Evolutionary conservation across 805 yeast species (phyloP), one percentile per base, ranked within the genome.

Genomic region (Pichia insulana): DNA sequence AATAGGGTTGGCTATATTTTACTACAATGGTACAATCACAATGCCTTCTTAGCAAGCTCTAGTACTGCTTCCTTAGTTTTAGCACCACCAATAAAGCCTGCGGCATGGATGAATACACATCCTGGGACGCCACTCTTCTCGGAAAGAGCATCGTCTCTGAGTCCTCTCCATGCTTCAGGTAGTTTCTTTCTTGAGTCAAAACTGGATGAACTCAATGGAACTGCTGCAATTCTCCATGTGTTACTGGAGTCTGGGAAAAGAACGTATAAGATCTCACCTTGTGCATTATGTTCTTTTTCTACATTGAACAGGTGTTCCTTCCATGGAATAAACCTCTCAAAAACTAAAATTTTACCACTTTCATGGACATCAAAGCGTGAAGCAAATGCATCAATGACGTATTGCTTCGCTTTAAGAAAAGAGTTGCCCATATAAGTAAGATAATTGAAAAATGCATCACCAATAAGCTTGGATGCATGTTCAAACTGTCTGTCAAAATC

Each of bases 1-100:
- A 22, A 22, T 22, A 22, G 25, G 25, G 8, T 22, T 6, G 8
- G 25, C 25, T 41, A 30, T 26, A 9, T 22, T 5, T n/a, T n/a
- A n/a, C n/a, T n/a, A n/a, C n/a, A n/a, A n/a, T n/a, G n/a, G n/a
- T n/a, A n/a, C n/a, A n/a, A 37, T 39, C 37, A 47, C 25, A 55
- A 18, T 15, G 61, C 47, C 51, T 40, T 44, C 39, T 53, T 66
- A 7, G 97, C 97, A 62, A 92, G 71, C 56, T 75, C 63, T 44
- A 87, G 59, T 12, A 81, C 97, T 27, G 84, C 83, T 40, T 87
- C 96, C 49, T 71, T 67, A 19, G 94, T 73, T 56, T 78, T 71
- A 43, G 90, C 86, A 41, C 98, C 98, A 36, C 98, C 98, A 56
- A 92, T 92, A 64, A 92, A 92, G 0, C 98, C 97, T 34, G 95